Conservation (phyloP, 2,329 filamentous ascomycete species). For the Simplicillium sp. region DNA sequence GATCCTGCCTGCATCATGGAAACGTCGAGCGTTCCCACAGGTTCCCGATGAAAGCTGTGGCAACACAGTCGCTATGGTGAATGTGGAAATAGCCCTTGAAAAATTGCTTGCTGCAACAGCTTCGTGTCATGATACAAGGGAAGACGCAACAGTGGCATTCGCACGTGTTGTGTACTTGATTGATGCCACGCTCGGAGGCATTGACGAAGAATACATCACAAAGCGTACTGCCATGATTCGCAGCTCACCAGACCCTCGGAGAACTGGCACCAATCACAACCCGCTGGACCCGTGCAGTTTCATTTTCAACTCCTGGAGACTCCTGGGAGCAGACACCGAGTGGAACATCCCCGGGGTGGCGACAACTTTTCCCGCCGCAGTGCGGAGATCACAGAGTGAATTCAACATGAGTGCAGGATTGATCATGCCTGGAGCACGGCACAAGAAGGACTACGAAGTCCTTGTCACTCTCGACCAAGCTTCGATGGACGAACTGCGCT, state of each 20-base stretch:
- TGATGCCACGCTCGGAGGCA: conserved; percentile 12
- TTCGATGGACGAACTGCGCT: conserved; percentile 17
- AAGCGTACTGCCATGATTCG: conserved; percentile 26
- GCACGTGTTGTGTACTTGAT: conserved; percentile 18
- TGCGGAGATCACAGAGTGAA: conserved; percentile 18
- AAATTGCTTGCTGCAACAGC: conserved; percentile 12
- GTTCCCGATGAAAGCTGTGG: conserved; percentile 25
- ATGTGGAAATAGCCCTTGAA: conserved; percentile 16
- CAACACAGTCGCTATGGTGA: conserved; percentile 29
- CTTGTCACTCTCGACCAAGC: conserved; percentile 19
- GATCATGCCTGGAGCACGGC: conserved; percentile 18
- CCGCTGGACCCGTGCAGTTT: conserved; percentile 28
- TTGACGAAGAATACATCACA: conserved; percentile 31
- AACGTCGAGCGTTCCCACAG: conserved; percentile 20
- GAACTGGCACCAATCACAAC: conserved; percentile 28
- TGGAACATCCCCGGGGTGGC: conserved; percentile 21
- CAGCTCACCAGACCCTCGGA: conserved; percentile 26
- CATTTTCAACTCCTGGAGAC: conserved; percentile 35
- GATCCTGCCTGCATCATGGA: conserved; percentile 33
- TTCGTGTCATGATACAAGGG: conserved; percentile 3
- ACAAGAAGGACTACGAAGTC: conserved; percentile 16
- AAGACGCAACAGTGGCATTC: conserved; percentile 13
- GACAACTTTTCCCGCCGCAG: conserved; percentile 14
- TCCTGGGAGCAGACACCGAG: conserved; percentile 29
- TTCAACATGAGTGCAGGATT: conserved; percentile 21